Conservation (phyloP, 495 filamentous ascomycete genomes). For the Bryoglossum gracile region DNA sequence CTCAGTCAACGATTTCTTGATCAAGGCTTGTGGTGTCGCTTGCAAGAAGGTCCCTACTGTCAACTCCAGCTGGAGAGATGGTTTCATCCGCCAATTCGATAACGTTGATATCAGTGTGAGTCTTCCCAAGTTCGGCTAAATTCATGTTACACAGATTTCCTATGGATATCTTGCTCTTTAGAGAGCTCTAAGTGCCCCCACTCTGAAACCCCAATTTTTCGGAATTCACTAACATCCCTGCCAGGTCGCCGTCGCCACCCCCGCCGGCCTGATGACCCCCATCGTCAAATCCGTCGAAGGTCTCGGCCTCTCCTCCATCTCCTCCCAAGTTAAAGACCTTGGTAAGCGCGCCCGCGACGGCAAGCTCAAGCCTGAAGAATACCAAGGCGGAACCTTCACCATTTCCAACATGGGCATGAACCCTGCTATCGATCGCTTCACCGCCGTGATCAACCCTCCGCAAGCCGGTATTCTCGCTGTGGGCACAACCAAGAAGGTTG, state of each 20-base stretch:
- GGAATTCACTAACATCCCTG: neutral
- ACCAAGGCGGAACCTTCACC: conserved; percentile 97
- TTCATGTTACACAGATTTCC: too few species aligned
- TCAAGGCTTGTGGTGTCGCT: conserved; percentile 89
- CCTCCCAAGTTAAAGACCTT: conserved; percentile 82
- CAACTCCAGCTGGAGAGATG: conserved; percentile 90
- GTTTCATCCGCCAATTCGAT: conserved; percentile 86
- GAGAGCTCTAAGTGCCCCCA: too few species aligned
- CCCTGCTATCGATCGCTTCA: conserved; percentile 89
- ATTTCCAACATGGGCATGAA: conserved; percentile 99
- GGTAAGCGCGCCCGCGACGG: conserved; percentile 92
- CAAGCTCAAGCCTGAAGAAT: conserved; percentile 99
- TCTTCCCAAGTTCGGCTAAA: neutral
- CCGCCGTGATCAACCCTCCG: conserved; percentile 99
- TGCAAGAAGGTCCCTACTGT: conserved; percentile 89
- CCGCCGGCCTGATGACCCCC: conserved; percentile 91
- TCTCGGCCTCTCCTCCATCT: conserved; percentile 81
- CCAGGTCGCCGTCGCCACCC: conserved; percentile 85
- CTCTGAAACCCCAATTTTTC: neutral
- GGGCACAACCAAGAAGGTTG: conserved; percentile 90
- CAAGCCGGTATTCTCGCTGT: conserved; percentile 95
- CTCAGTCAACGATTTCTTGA: conserved; percentile 97
- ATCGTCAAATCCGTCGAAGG: conserved; percentile 84
- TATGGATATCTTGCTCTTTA: too few species aligned
- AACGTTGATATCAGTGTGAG: conserved; percentile 69